phyloP scores from a whole-genome alignment of 2,329 filamentous ascomycete genomes.

The Fusarium ambrosium region DNA sequence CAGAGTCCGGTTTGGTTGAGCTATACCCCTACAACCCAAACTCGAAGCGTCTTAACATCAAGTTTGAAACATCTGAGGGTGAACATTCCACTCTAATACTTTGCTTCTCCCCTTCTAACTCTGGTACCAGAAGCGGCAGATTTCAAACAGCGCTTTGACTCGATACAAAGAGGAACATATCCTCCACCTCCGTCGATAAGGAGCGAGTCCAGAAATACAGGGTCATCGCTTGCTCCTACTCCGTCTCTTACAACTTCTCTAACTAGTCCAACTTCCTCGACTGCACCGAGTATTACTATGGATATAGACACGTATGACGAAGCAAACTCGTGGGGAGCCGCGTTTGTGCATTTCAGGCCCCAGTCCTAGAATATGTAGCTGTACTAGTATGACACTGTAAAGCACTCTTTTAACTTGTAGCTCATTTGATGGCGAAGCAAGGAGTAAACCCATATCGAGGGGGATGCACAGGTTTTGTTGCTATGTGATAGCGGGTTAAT shows the following conservation, averaged over 20 bases:
- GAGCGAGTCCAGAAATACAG: neutral
- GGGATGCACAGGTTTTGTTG: neutral
- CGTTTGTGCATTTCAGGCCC: neutral
- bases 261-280: neutral
- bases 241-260: neutral
- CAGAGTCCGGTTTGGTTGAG: neutral
- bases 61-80: constrained; percentile 10
- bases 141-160: neutral
- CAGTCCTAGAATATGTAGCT: neutral
- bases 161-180: neutral
- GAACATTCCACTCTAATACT: too few species aligned
- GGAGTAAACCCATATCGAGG: neutral
- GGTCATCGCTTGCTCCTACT: neutral
- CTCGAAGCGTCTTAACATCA: neutral
- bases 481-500: neutral
- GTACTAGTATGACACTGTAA: neutral
- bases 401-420: neutral
- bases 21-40: neutral
- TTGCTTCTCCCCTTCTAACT: neutral
- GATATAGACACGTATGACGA: neutral
- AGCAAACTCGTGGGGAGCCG: neutral
- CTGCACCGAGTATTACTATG: neutral
- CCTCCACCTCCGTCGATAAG: neutral
- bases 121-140: neutral
- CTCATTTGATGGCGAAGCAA: neutral